Evolutionary conservation across 2,329 filamentous ascomycete species (phyloP).

Genomic region (Aspergillus caelatus): DNA sequence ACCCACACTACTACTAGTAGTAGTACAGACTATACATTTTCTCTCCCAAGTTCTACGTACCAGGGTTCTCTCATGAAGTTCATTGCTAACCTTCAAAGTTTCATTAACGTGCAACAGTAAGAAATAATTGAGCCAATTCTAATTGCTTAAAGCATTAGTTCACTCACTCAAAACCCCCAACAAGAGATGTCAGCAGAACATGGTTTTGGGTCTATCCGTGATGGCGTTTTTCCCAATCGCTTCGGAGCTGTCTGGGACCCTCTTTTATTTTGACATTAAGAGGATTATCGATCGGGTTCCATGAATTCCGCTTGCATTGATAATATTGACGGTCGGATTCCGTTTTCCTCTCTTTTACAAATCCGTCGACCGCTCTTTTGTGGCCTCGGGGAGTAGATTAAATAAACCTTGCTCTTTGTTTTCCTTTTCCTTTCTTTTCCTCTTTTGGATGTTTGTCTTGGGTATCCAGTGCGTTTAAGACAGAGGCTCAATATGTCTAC

Average conservation of each 20-base stretch:
- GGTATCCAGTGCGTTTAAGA: background rate
- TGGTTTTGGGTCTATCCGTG: background rate
- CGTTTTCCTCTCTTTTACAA: background rate
- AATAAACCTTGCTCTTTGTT: background rate
- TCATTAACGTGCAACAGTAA: too few relatives aligned
- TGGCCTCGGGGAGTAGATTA: background rate
- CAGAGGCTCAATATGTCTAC: slow-evolving; percentile 35
- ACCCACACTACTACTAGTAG: background rate
- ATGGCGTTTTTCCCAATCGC: too few relatives aligned
- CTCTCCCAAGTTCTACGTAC: too few relatives aligned
- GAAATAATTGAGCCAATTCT: too few relatives aligned
- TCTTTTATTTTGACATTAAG: too few relatives aligned
- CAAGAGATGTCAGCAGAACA: background rate
- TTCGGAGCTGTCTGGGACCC: too few relatives aligned
- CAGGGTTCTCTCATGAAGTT: too few relatives aligned
- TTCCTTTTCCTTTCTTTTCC: background rate
- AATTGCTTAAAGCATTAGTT: too few relatives aligned
- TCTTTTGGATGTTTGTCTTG: background rate
- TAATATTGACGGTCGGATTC: background rate
- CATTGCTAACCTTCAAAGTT: too few relatives aligned
- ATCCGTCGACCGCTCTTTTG: background rate
- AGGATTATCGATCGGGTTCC: background rate
- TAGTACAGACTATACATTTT: too few relatives aligned
- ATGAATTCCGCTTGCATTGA: background rate
- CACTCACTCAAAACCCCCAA: too few relatives aligned